These are phyloP conservation scores for Nigrospora oryzae DNA, from an alignment of 2,329 filamentous ascomycete genomes.

Conservation along the genomic window DNA sequence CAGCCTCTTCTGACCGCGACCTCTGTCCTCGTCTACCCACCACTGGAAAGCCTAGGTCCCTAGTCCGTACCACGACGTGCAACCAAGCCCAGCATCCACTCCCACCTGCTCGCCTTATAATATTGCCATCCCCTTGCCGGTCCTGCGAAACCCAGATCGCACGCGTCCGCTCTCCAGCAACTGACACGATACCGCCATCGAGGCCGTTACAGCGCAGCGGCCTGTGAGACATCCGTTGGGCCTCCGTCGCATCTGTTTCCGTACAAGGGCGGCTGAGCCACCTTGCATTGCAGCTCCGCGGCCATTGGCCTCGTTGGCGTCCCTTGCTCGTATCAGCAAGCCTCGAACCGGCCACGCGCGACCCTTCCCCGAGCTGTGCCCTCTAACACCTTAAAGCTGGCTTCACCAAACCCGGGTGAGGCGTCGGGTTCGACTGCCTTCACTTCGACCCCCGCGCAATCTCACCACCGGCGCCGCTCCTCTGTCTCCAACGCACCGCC, in stretches of 20 bases:
- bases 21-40: too few species aligned
- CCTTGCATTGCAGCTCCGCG: constrained; percentile 1
- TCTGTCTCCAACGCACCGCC: constrained; percentile 23
- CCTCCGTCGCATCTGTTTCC: neutral
- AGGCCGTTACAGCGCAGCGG: neutral
- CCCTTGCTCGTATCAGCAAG: too few species aligned
- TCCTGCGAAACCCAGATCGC: too few species aligned
- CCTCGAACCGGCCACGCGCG: constrained; percentile 4
- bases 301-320: too few species aligned
- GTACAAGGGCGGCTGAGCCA: neutral
- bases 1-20: too few species aligned
- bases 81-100: too few species aligned
- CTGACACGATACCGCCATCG: too few species aligned
- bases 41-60: too few species aligned
- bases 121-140: too few species aligned
- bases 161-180: too few species aligned
- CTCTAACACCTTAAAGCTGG: constrained; percentile 33
- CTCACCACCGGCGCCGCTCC: constrained; percentile 42
- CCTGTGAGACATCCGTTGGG: neutral
- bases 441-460: constrained; percentile 36
- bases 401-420: constrained; percentile 34
- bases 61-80: too few species aligned
- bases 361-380: neutral
- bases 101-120: too few species aligned
- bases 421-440: constrained; percentile 46